phyloP scores from a whole-genome alignment of 495 filamentous ascomycete genomes.

The Xylaria curta region DNA sequence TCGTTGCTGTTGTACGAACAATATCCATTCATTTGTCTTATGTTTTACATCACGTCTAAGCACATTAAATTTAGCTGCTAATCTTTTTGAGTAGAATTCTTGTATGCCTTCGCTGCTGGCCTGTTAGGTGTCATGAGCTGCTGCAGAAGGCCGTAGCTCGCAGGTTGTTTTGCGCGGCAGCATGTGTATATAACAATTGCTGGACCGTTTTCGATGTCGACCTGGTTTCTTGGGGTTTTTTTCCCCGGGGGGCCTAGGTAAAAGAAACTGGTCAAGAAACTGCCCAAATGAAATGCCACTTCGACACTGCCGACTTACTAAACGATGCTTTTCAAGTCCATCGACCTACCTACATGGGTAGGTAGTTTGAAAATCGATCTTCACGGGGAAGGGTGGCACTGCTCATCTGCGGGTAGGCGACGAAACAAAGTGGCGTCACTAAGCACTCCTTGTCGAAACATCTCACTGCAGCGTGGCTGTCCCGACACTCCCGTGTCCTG shows the following conservation, averaged over 20 bases:
- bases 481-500: neutral
- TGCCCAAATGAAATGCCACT: neutral
- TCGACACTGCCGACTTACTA: neutral
- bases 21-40: neutral
- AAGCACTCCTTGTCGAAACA: neutral
- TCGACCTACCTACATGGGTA: neutral
- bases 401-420: neutral
- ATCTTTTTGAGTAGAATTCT: neutral
- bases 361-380: neutral
- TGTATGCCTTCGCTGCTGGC: neutral
- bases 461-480: slow-evolving; percentile 10
- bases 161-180: neutral
- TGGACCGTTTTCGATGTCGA: neutral
- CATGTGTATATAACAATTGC: neutral
- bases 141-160: neutral
- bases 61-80: neutral
- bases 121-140: neutral
- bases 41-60: neutral
- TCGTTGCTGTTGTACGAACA: neutral
- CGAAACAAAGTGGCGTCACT: neutral
- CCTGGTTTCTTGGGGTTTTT: neutral
- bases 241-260: too few species aligned
- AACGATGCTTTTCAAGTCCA: neutral
- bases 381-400: slow-evolving; percentile 7
- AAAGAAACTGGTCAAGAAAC: neutral